Conservation (phyloP, 805 yeast genomes). For the Torulaspora microellipsoides region DNA sequence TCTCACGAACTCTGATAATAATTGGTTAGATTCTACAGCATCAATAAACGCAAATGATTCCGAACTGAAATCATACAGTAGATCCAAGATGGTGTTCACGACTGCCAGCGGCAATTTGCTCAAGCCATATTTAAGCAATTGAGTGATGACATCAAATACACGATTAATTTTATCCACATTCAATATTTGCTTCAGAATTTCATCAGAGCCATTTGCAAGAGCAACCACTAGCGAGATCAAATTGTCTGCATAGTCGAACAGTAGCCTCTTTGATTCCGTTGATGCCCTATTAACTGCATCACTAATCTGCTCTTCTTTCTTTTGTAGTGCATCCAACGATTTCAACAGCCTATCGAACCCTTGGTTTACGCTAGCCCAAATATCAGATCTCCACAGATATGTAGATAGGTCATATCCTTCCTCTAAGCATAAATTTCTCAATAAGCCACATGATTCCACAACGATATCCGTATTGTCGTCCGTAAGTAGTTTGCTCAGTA, state of each 20-base stretch:
- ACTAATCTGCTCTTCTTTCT: slow-evolving; percentile 9
- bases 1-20: slow-evolving; percentile 17
- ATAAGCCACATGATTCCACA: slow-evolving; percentile 73
- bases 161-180: slow-evolving; percentile 24
- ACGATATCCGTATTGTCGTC: slow-evolving; percentile 72
- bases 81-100: slow-evolving; percentile 51
- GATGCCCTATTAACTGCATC: slow-evolving; percentile 22
- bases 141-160: slow-evolving; percentile 27
- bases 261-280: slow-evolving; percentile 43
- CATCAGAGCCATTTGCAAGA: slow-evolving; percentile 59
- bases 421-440: slow-evolving; percentile 75
- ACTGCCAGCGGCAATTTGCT: slow-evolving; percentile 39
- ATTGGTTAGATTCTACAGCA: slow-evolving; percentile 14
- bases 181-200: slow-evolving; percentile 45
- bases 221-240: slow-evolving; percentile 63
- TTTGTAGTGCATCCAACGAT: slow-evolving; percentile 43
- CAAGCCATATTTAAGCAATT: slow-evolving; percentile 29
- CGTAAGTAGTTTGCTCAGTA: slow-evolving; percentile 59
- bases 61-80: slow-evolving; percentile 55
- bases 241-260: slow-evolving; percentile 70
- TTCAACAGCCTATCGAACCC: slow-evolving; percentile 48
- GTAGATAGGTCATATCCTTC: slow-evolving; percentile 83
- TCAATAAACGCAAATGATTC: slow-evolving; percentile 53
- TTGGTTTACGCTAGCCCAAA: slow-evolving; percentile 57
- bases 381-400: slow-evolving; percentile 70